Evolutionary conservation across 2,329 filamentous ascomycete species (phyloP).

Genomic region (Aspergillus ochraceoroseus): DNA sequence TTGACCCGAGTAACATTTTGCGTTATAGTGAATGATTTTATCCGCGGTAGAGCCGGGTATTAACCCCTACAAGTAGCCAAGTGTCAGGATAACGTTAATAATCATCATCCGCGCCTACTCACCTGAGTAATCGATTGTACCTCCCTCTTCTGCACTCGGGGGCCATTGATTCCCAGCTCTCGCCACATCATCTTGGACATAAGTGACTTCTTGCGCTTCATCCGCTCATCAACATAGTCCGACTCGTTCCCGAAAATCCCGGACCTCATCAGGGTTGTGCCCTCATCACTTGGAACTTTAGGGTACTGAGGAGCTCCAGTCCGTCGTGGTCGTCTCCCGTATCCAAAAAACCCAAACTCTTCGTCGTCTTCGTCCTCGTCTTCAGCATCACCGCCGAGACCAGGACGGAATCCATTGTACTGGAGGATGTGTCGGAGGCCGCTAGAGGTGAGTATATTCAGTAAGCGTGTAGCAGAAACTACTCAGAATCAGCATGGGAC

Average conservation of each 20-base stretch:
- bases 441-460: slow-evolving; percentile 52
- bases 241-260: slow-evolving; percentile 73
- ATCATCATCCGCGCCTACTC: slow-evolving; percentile 19
- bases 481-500: slow-evolving; percentile 1
- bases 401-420: slow-evolving; percentile 29
- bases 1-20: slow-evolving; percentile 87
- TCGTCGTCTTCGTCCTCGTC: slow-evolving; percentile 33
- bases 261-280: slow-evolving; percentile 71
- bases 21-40: slow-evolving; percentile 79
- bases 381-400: slow-evolving; percentile 20
- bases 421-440: slow-evolving; percentile 52
- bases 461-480: slow-evolving; percentile 44
- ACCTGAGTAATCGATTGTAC: slow-evolving; percentile 67
- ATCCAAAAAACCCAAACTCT: slow-evolving; percentile 33
- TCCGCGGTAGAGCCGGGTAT: slow-evolving; percentile 75
- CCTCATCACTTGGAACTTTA: slow-evolving; percentile 75
- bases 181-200: slow-evolving; percentile 70
- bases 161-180: slow-evolving; percentile 66
- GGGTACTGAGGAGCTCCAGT: slow-evolving; percentile 57
- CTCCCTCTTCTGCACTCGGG: slow-evolving; percentile 55
- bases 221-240: slow-evolving; percentile 46
- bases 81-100: not conserved
- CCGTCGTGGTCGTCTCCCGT: slow-evolving; percentile 47
- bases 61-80: slow-evolving; percentile 54
- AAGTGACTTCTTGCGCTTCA: slow-evolving; percentile 57